Evolutionary conservation across 192 early-diverging fungal genomes (phyloP), one percentile per base, ranked within the genome.

Genomic region (Geranomyces michiganensis): DNA sequence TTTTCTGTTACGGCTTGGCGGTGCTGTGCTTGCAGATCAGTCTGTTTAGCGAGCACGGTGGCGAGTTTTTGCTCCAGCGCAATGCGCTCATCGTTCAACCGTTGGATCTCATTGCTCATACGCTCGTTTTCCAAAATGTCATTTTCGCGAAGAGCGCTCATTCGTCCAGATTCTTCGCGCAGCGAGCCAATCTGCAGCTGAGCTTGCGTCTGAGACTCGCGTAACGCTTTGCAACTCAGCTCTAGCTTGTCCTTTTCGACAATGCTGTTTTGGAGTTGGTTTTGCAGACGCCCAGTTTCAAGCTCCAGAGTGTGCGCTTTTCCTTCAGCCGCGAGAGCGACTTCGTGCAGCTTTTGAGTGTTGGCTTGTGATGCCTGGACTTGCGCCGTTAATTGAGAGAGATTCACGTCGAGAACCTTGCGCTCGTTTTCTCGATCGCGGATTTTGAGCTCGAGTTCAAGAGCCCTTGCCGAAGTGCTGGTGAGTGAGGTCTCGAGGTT

Each of bases 221-320:
- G 24, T 7, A 60, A 29, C 10, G 21, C 58, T 60, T 60, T 60
- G 26, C 58, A 60, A 8, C 15, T 27, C 5, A 60, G 3, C 5
- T 29, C 58, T 9, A 60, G 24, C 29, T 33, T 2, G 7, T 60
- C 58, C 29, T 60, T 60, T 19, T 60, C 58, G 58, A 33, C 2
- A 7, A 5, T 27, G 58, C 17, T 17, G 29, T 33, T 27, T 19
- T 60, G 58, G 9, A 60, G 58, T 29, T 60, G 29, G 17, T 8
- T 7, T 8, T 6, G 9, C 31, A 60, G 31, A 5, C 31, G 24
- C 31, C 8, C 58, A 17, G 6, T 32, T 32, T 60, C 58, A 8
- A 60, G 24, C 26, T 58, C 56, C 26, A 14, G 56, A 10, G 26
- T 27, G 56, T 58, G 56, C 56, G 56, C 56, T 47, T 47, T 47